A percentile compares a stretch with the other conserved stretches of the same genome.
These are phyloP conservation scores for Dictyostelium capitatum DNA, from an alignment of 78 protist genomes.

Conservation along the genomic window DNA sequence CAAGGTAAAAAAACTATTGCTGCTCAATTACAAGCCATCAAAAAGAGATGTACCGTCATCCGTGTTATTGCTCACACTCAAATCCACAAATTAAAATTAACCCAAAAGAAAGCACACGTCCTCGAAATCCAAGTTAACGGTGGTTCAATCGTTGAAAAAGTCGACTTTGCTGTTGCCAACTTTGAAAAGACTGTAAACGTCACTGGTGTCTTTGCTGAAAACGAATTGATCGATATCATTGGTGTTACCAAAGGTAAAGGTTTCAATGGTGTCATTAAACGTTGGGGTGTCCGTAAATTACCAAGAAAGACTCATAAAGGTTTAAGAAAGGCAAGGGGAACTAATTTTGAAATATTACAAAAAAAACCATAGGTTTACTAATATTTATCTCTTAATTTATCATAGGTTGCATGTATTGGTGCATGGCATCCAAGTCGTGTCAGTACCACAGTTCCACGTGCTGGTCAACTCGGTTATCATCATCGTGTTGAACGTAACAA, in stretches of 20 bases:
- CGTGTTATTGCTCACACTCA: constrained; percentile 99
- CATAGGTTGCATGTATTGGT: constrained; percentile 99
- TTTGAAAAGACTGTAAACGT: constrained; percentile 98
- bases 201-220: constrained; percentile 92
- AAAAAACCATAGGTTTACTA: no score
- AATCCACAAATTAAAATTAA: constrained; percentile 87
- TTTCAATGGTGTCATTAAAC: constrained; percentile 97
- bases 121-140: constrained; percentile 99
- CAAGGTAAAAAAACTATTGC: constrained; percentile 88
- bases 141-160: constrained; percentile 98
- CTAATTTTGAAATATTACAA: no score
- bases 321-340: constrained; percentile 99
- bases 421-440: constrained; percentile 99
- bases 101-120: constrained; percentile 99
- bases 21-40: constrained; percentile 92
- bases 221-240: constrained; percentile 98
- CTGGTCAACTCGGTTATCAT: constrained; percentile 99
- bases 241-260: constrained; percentile 99
- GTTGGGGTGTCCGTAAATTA: constrained; percentile 98
- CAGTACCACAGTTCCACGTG: constrained; percentile 98
- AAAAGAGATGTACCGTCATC: constrained; percentile 97
- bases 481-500: constrained; percentile 99
- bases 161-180: constrained; percentile 93
- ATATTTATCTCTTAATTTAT: no score
- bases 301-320: constrained; percentile 99